Conservation (phyloP, 1,284 basidiomycete species). For the Rhizopogon hawkerae region DNA sequence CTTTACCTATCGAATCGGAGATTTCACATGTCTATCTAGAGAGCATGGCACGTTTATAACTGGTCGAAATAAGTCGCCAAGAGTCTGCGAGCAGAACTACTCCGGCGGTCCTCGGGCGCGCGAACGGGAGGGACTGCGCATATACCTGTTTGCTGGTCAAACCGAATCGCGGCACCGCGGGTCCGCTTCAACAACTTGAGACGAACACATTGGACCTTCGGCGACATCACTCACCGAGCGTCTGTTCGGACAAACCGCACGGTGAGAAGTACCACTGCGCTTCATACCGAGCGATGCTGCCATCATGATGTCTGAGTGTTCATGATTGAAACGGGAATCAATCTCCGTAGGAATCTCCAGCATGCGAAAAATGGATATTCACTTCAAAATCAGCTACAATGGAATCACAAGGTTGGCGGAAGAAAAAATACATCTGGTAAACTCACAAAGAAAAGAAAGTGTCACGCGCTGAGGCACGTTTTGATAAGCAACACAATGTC, state of each 20-base stretch:
- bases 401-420: not conserved
- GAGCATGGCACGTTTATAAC: not conserved
- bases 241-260: not conserved
- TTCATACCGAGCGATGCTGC: not conserved
- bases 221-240: too few species aligned
- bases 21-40: not conserved
- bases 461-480: not conserved
- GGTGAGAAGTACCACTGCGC: not conserved
- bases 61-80: not conserved
- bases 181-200: not conserved
- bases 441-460: not conserved
- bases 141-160: not conserved
- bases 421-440: not conserved
- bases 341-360: not conserved
- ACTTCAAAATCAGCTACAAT: not conserved
- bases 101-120: not conserved
- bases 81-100: not conserved
- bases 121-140: not conserved
- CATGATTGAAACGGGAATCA: not conserved
- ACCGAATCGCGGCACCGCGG: not conserved
- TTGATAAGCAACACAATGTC: not conserved
- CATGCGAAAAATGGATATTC: not conserved
- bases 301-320: not conserved
- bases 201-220: not conserved
- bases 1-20: not conserved